A percentile compares a stretch with the other conserved stretches of the same genome.
These are phyloP conservation scores for Umbelopsis sp. DNA, from an alignment of 371 early-diverging fungal species.

Conservation along the genomic window DNA sequence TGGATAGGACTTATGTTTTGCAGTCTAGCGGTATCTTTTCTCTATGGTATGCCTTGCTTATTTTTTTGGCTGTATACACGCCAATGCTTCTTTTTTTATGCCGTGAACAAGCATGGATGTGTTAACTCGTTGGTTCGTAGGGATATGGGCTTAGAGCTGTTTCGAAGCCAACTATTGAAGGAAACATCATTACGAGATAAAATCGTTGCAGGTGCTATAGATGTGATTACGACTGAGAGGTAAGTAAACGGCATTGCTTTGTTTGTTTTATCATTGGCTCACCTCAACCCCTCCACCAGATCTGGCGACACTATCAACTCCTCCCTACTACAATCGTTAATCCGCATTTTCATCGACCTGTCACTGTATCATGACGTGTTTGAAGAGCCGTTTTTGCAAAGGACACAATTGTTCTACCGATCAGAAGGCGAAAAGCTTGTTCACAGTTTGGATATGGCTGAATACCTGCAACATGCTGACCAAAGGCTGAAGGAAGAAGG, in stretches of 20 bases:
- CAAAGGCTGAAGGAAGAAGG: constrained; percentile 72
- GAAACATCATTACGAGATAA: constrained; percentile 54
- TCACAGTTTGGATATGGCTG: constrained; percentile 58
- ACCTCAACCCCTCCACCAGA: constrained; percentile 29
- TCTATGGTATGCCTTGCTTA: constrained; percentile 57
- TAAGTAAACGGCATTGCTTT: constrained; percentile 20
- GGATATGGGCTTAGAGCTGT: constrained; percentile 82
- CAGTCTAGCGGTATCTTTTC: constrained; percentile 69
- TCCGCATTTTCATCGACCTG: constrained; percentile 85
- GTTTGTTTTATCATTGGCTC: neutral
- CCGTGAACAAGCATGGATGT: neutral
- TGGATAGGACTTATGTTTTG: constrained; percentile 89
- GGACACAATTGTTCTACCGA: constrained; percentile 70
- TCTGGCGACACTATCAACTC: constrained; percentile 58
- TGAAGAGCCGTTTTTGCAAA: constrained; percentile 65
- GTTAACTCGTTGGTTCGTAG: constrained; percentile 22
- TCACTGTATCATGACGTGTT: constrained; percentile 72
- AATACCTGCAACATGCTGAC: constrained; percentile 71
- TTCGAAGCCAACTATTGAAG: constrained; percentile 62
- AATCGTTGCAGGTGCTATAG: constrained; percentile 55
- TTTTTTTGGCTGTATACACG: too few species aligned
- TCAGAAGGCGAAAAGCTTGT: constrained; percentile 67
- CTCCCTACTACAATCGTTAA: constrained; percentile 57
- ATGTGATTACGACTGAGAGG: constrained; percentile 65
- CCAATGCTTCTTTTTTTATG: too few species aligned